phyloP scores from a whole-genome alignment of 2,329 filamentous ascomycete species.

The Drechmeria coniospora region DNA sequence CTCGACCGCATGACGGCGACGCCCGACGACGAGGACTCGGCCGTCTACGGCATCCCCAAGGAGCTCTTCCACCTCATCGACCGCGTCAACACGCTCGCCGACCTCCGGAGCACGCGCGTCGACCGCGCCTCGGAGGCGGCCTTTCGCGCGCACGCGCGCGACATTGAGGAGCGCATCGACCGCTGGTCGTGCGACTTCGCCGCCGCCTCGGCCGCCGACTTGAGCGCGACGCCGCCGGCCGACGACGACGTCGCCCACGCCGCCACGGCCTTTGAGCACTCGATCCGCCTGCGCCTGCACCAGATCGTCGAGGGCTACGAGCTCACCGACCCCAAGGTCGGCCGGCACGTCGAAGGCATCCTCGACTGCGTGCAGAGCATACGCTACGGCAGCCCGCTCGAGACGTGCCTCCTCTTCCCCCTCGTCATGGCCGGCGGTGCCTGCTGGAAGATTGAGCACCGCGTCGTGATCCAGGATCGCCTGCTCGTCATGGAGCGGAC shows the following conservation, averaged over 20 bases:
- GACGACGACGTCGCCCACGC: conserved; percentile 17
- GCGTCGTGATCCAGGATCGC: conserved; percentile 22
- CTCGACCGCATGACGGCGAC: conserved; percentile 12
- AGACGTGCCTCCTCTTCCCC: conserved; percentile 24
- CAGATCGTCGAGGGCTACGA: conserved; percentile 27
- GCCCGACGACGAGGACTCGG: conserved; percentile 16
- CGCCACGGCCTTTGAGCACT: conserved; percentile 23
- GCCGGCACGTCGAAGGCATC: conserved; percentile 17
- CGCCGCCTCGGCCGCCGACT: conserved; percentile 11
- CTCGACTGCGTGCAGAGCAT: conserved; percentile 21
- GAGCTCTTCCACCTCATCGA: conserved; percentile 19
- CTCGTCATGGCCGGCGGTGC: conserved; percentile 25
- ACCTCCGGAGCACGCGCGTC: conserved; percentile 15
- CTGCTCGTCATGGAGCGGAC: conserved; percentile 28
- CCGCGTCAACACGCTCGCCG: conserved; percentile 16
- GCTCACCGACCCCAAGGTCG: conserved; percentile 17
- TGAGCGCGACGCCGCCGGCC: conserved; percentile 7
- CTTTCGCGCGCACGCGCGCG: conserved; percentile 13
- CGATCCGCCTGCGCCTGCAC: conserved; percentile 24
- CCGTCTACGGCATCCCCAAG: conserved; percentile 20
- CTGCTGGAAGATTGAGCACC: conserved; percentile 19
- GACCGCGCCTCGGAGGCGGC: conserved; percentile 14
- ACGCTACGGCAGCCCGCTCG: conserved; percentile 24
- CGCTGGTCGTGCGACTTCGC: conserved; percentile 20
- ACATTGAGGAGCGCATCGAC: conserved; percentile 20